phyloP scores from a whole-genome alignment of 2,329 filamentous ascomycete genomes.

The Bipolaris sorokiniana region DNA sequence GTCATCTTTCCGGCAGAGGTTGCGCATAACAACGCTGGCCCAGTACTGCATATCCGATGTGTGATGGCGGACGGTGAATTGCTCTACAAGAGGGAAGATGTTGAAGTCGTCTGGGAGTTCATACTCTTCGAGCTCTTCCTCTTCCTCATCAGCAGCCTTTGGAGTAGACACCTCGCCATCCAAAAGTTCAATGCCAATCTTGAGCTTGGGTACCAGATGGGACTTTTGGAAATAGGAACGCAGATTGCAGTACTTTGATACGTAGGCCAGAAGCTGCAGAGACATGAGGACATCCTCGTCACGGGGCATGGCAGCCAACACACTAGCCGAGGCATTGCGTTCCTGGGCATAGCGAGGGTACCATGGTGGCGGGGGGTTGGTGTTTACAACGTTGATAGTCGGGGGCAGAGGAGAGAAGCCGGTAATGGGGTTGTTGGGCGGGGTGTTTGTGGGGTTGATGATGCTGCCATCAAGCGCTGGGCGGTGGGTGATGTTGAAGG shows the following conservation, averaged over 20 bases:
- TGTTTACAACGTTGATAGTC: conserved; percentile 67
- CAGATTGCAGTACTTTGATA: conserved; percentile 97
- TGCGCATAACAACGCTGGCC: conserved; percentile 98
- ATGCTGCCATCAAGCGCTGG: conserved; percentile 84
- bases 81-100: conserved; percentile 97
- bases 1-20: conserved; percentile 97
- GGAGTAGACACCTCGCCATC: conserved; percentile 66
- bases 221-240: conserved; percentile 94
- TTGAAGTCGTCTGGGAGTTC: conserved; percentile 93
- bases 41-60: conserved; percentile 99
- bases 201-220: conserved; percentile 88
- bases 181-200: conserved; percentile 85
- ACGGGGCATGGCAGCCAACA: conserved; percentile 89
- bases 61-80: conserved; percentile 95
- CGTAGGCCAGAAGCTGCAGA: conserved; percentile 92
- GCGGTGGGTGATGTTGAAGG: conserved; percentile 92
- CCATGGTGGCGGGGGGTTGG: conserved; percentile 78
- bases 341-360: conserved; percentile 83
- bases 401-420: conserved; percentile 77
- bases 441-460: conserved; percentile 69
- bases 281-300: conserved; percentile 99
- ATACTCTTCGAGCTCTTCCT: conserved; percentile 83
- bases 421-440: conserved; percentile 64
- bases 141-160: conserved; percentile 57
- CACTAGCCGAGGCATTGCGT: conserved; percentile 68